Base-by-base conservation (phyloP, 2,329 filamentous ascomycete genomes). In the Neofusicoccum sp. region DNA sequence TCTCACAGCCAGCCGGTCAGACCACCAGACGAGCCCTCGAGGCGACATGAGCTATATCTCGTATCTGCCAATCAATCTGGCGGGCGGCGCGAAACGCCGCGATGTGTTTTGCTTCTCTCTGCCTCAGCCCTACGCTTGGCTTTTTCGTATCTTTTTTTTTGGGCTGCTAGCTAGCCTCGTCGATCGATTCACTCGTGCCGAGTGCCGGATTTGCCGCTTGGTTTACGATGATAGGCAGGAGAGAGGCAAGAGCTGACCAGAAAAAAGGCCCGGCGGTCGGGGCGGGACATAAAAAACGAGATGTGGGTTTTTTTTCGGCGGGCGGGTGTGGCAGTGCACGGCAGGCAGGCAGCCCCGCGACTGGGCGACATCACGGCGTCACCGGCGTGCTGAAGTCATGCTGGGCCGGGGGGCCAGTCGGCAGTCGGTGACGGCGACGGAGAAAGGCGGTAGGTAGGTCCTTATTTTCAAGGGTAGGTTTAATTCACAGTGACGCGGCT, bases 151-250 rank as follows among this genome's bases (percentile, higher is more conserved):
- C 22, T 22, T 22, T 22, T 22, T 22, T 22, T 22, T 22, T 22
- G 1, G 22, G 22, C 2, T 22, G 22, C 22, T 22, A 22, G 22
- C 22, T 22, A 22, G 22, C 22, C 22, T 22, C 22, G 22, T 22
- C 22, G 22, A 22, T 22, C 22, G 22, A 22, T 22, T 22, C 22
- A 2, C 22, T 22, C 22, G 22, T 22, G 22, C 22, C 22, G 22
- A 22, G 22, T 22, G 22, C 22, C 22, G 22, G 22, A 22, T 22
- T 22, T 22, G 22, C 22, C 22, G 22, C 41, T 39, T 29, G 28
- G 39, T n/a, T 45, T 58, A 58, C 54, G 54, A 12, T 43, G 39
- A 58, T 58, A 45, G 54, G 54, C 54, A 58, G 39, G 41, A 45
- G 22, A 45, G 39, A 45, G 31, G 54, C 54, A 58, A 41, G 41